Base-by-base conservation (phyloP, 306 rosid genomes). In the Fagus sylvatica region DNA sequence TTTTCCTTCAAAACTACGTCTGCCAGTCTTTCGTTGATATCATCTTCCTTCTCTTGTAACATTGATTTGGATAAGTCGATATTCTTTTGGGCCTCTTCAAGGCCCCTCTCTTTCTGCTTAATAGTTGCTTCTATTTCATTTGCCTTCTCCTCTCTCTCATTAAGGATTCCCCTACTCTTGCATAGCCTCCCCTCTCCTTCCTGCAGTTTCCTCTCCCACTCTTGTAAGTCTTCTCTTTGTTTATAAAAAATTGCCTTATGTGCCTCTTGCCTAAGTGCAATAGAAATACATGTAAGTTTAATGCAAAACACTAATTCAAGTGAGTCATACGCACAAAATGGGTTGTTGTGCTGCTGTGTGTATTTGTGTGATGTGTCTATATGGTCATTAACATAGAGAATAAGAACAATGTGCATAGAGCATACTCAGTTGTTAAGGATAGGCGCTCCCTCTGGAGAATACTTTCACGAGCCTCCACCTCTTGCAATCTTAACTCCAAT, bases 401-500 rank as follows among this genome's bases (percentile, higher is more conserved):
- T 68, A 48, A 74, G 70, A 51, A 42, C 34, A 28, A 30, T 48
- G 39, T 71, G 62, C 11, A 71, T 53, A 67, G 69, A 39, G 1
- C 93, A 80, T 88, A 95, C 99, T 91, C 97, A 11, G 91, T 75
- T 66, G 62, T 85, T 62, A 93, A 76, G 13, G 98, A 87, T 51
- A 85, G 74, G 37, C 85, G 89, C 87, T 93, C 99, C 84, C 87
- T 90, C 54, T 53, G 87, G 75, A 95, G 85, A 75, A 90, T 78
- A 75, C 81, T 90, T 84, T 91, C 96, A 39, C 85, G 89, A 79
- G 86, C 85, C 82, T 93, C 94, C 79, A 91, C 79, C 87, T 91
- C 92, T 84, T 85, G 85, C 89, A 93, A 81, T 79, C 87, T 93
- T 86, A 85, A 82, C 71, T 89, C 93, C 79, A 95, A 82, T 87